Conservation (phyloP, 1,284 basidiomycete species). For the Marasmius tenuissimus region DNA sequence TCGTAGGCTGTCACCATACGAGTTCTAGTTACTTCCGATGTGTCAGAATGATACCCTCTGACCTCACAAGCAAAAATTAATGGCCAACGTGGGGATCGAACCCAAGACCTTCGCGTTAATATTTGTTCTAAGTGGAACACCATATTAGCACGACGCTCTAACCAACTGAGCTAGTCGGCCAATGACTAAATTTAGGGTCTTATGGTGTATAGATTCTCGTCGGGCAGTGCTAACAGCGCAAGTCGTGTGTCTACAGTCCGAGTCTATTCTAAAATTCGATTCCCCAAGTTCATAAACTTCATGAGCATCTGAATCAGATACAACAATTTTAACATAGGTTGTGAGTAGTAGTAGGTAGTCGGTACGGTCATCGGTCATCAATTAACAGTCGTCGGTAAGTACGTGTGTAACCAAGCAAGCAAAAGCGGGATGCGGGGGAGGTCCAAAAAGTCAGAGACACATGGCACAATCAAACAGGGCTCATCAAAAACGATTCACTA, state of each 20-base stretch:
- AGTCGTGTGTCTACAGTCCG: neutral
- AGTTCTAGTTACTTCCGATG: slow-evolving; percentile 2
- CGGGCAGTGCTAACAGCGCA: no score
- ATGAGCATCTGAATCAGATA: neutral
- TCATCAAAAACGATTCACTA: neutral
- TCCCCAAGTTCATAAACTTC: no score
- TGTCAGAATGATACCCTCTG: no score
- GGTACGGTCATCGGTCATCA: neutral
- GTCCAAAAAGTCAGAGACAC: neutral
- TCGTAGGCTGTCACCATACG: slow-evolving; percentile 10
- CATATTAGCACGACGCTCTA: neutral
- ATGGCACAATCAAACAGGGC: slow-evolving; percentile 2
- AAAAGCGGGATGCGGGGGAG: neutral
- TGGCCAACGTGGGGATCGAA: neutral
- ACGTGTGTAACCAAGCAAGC: neutral
- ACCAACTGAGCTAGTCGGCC: neutral
- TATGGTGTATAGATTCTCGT: no score
- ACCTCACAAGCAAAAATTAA: no score
- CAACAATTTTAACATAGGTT: neutral
- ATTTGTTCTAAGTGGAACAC: no score
- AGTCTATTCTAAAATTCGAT: neutral
- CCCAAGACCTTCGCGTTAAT: neutral
- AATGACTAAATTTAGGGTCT: no score
- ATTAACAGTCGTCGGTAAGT: neutral
- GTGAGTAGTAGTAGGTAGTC: neutral